Conservation (phyloP, 2,329 filamentous ascomycete genomes). For the Verticillium isaacii region DNA sequence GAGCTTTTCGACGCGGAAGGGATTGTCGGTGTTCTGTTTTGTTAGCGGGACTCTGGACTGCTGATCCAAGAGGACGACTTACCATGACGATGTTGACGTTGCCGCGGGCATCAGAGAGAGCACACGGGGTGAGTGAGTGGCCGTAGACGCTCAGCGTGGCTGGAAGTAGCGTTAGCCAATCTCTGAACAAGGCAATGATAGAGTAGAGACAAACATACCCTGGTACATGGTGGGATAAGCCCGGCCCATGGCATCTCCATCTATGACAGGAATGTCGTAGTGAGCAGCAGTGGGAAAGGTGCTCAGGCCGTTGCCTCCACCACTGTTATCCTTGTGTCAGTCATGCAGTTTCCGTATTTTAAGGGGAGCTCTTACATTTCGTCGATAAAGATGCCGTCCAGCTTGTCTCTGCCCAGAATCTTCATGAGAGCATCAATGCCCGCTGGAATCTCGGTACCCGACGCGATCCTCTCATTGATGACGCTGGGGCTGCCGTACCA, state of each 20-base stretch:
- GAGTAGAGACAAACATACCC: conserved; percentile 11
- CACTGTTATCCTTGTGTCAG: conserved; percentile 15
- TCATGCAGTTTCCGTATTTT: background rate
- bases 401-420: conserved; percentile 22
- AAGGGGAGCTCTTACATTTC: conserved; percentile 26
- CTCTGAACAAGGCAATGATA: background rate
- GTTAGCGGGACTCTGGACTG: background rate
- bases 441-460: conserved; percentile 29
- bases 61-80: background rate
- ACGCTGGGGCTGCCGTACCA: conserved; percentile 40
- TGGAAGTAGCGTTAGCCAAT: conserved; percentile 7
- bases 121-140: conserved; percentile 27
- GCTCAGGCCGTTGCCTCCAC: conserved; percentile 33
- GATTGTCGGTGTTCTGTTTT: conserved; percentile 26
- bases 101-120: conserved; percentile 29
- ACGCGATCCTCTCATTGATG: conserved; percentile 29
- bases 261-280: conserved; percentile 30
- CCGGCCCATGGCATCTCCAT: conserved; percentile 32
- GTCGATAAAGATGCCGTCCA: conserved; percentile 28
- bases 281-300: conserved; percentile 25
- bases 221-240: conserved; percentile 33
- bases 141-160: conserved; percentile 33
- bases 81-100: conserved; percentile 28
- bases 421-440: conserved; percentile 30
- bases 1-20: conserved; percentile 27